Evolutionary conservation across 148 eudicot genomes (phyloP).

Genomic region (Vaccinium corymbosum): DNA sequence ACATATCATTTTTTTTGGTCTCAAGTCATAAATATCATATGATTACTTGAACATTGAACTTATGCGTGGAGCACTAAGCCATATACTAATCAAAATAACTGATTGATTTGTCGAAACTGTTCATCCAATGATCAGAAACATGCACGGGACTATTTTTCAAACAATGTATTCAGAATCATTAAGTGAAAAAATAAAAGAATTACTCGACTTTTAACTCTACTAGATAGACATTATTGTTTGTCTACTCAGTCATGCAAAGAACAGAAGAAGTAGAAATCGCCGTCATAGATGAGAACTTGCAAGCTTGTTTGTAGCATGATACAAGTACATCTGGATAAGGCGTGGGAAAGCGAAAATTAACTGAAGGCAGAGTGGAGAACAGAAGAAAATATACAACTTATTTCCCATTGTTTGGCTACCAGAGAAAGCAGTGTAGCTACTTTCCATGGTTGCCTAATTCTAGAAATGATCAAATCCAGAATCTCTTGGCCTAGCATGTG

Average conservation of each 20-base stretch:
- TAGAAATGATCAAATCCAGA: constrained; percentile 9
- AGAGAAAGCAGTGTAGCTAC: not conserved
- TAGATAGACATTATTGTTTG: not conserved
- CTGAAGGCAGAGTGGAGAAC: not conserved
- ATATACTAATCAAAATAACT: not conserved
- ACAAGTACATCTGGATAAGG: not conserved
- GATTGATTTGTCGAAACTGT: not conserved
- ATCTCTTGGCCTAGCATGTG: constrained; percentile 26
- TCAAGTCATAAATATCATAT: too few species aligned
- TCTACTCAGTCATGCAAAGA: not conserved
- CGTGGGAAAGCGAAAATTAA: not conserved
- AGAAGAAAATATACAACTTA: not conserved
- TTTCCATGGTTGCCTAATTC: not conserved
- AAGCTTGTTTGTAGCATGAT: not conserved
- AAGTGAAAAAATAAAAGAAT: not conserved
- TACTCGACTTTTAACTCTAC: not conserved
- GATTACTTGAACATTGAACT: not conserved
- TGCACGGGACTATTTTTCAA: not conserved
- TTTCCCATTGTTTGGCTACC: not conserved
- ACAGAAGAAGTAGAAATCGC: not conserved
- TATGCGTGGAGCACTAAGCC: not conserved
- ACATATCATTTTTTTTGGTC: too few species aligned
- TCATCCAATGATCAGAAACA: not conserved
- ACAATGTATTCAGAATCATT: not conserved
- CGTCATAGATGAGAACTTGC: not conserved